Conservation (phyloP, 495 filamentous ascomycete genomes). For the Chaetomium tenue region DNA sequence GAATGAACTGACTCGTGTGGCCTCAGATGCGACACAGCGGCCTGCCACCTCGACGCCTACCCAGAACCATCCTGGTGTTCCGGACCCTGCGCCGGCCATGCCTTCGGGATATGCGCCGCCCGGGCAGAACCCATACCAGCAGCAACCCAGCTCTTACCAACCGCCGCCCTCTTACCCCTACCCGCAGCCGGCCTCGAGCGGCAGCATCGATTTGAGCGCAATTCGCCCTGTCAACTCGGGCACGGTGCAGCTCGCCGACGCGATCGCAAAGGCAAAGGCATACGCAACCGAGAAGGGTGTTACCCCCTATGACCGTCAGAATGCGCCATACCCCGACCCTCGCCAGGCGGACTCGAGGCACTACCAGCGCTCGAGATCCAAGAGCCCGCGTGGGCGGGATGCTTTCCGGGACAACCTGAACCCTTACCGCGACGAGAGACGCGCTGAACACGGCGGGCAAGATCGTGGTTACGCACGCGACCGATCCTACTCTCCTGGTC, state of each 20-base stretch:
- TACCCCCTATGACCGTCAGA: constrained; percentile 49
- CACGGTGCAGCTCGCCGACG: constrained; percentile 68
- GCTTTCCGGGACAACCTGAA: constrained; percentile 69
- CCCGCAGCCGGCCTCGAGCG: constrained; percentile 66
- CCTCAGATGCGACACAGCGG: constrained; percentile 33
- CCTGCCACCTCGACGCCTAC: constrained; percentile 42
- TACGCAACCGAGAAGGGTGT: constrained; percentile 70
- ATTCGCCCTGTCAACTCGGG: constrained; percentile 73
- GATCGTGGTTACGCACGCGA: constrained; percentile 58
- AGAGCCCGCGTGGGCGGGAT: constrained; percentile 61
- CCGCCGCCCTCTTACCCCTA: constrained; percentile 49
- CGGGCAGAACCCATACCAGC: constrained; percentile 35
- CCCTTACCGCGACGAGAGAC: constrained; percentile 73
- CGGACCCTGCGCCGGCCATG: constrained; percentile 28
- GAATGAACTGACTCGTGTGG: neutral
- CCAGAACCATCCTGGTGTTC: constrained; percentile 45
- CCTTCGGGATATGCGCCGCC: constrained; percentile 29
- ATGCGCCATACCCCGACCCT: constrained; percentile 42
- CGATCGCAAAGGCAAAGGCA: constrained; percentile 68
- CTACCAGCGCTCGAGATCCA: constrained; percentile 65
- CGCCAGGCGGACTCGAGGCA: constrained; percentile 45
- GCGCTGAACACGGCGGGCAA: constrained; percentile 40
- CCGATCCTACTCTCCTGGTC: constrained; percentile 60
- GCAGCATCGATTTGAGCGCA: constrained; percentile 68
- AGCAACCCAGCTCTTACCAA: constrained; percentile 45